These are phyloP conservation scores for Tolypocladium guangdongense DNA, from an alignment of 2,329 filamentous ascomycete species.

Conservation along the genomic window DNA sequence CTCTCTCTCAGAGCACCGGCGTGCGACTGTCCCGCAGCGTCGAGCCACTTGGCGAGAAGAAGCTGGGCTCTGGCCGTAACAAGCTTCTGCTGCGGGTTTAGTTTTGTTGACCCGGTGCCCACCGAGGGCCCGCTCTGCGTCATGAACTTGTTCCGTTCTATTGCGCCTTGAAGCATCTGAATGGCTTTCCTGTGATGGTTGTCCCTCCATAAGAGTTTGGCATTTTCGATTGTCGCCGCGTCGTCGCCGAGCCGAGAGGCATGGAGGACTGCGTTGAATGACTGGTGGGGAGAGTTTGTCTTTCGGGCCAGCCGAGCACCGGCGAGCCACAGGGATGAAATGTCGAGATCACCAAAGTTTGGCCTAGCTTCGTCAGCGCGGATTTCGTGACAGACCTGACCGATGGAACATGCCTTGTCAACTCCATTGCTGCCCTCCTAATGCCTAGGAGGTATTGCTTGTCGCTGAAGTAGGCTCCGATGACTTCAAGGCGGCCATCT, in stretches of 20 bases:
- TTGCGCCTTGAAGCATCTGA: slow-evolving; percentile 77
- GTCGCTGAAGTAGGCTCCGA: slow-evolving; percentile 82
- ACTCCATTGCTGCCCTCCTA: slow-evolving; percentile 75
- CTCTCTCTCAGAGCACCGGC: slow-evolving; percentile 67
- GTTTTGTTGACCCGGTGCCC: slow-evolving; percentile 19
- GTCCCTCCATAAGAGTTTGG: slow-evolving; percentile 84
- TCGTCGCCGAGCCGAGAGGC: slow-evolving; percentile 76
- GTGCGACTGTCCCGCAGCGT: slow-evolving; percentile 86
- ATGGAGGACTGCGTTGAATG: slow-evolving; percentile 87
- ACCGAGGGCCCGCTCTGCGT: slow-evolving; percentile 28
- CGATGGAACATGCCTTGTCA: slow-evolving; percentile 47
- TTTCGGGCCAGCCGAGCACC: slow-evolving; percentile 82
- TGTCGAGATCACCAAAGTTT: slow-evolving; percentile 58
- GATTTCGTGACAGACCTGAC: not conserved
- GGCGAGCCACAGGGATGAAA: slow-evolving; percentile 75
- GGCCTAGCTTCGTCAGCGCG: slow-evolving; percentile 24
- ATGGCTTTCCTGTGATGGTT: slow-evolving; percentile 92
- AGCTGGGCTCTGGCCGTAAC: slow-evolving; percentile 72
- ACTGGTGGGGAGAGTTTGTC: slow-evolving; percentile 70
- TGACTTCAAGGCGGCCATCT: slow-evolving; percentile 69
- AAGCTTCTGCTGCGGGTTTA: slow-evolving; percentile 42
- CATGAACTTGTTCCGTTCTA: slow-evolving; percentile 68
- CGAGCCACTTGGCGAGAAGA: slow-evolving; percentile 91
- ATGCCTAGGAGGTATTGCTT: slow-evolving; percentile 90
- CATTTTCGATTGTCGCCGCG: slow-evolving; percentile 88